A percentile compares a stretch with the other conserved stretches of the same genome.
phyloP scores from a whole-genome alignment of 2,329 filamentous ascomycete species.

The Cordyceps fumosorosea region DNA sequence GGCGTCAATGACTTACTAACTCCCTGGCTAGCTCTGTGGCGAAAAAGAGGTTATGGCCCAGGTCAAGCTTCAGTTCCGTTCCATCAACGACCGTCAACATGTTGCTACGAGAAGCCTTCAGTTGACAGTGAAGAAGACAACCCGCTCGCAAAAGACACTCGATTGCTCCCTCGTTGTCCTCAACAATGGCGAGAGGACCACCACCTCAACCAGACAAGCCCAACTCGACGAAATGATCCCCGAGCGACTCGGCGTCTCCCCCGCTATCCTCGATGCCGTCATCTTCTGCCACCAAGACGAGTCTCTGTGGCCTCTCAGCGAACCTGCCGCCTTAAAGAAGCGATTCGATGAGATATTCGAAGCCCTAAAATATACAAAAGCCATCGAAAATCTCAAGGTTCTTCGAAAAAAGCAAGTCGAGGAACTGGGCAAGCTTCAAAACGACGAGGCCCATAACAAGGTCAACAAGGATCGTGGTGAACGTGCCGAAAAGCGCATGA shows the following conservation, averaged over 20 bases:
- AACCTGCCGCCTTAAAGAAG: slow-evolving; percentile 79
- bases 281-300: slow-evolving; percentile 99
- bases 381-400: slow-evolving; percentile 88
- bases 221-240: slow-evolving; percentile 83
- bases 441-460: slow-evolving; percentile 71
- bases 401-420: slow-evolving; percentile 77
- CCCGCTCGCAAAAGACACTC: slow-evolving; percentile 71
- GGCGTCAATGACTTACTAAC: not conserved
- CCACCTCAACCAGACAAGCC: slow-evolving; percentile 71
- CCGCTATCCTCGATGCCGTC: slow-evolving; percentile 84
- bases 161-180: slow-evolving; percentile 72
- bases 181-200: slow-evolving; percentile 71
- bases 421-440: slow-evolving; percentile 64
- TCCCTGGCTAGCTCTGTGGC: slow-evolving; percentile 52
- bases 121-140: slow-evolving; percentile 77
- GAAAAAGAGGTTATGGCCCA: slow-evolving; percentile 88
- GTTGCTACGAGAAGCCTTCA: slow-evolving; percentile 80
- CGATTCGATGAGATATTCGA: slow-evolving; percentile 98
- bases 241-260: slow-evolving; percentile 79
- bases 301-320: slow-evolving; percentile 92
- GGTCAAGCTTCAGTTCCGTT: slow-evolving; percentile 82
- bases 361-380: slow-evolving; percentile 92
- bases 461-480: slow-evolving; percentile 79
- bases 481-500: slow-evolving; percentile 58
- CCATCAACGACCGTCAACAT: slow-evolving; percentile 70